phyloP scores from a whole-genome alignment of 768 basidiomycete genomes.

The Suillus clintonianus region DNA sequence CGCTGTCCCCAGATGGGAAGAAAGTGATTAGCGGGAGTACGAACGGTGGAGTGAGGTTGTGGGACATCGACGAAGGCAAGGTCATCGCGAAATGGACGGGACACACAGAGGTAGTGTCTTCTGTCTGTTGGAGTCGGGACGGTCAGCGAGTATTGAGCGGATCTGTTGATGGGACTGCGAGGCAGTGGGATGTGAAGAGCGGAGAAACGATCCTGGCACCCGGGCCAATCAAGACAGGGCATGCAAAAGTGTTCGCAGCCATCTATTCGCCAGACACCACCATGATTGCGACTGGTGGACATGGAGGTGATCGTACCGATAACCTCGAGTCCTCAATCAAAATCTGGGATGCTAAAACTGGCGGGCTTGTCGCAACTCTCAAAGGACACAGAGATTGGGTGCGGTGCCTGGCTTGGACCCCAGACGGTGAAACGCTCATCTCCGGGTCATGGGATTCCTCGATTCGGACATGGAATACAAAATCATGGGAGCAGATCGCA shows the following conservation, averaged over 20 bases:
- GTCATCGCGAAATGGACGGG: background rate
- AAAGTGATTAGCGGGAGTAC: background rate
- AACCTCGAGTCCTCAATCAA: background rate
- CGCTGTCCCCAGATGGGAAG: background rate
- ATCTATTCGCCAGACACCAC: background rate
- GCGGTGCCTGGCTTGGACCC: background rate
- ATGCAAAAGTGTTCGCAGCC: background rate
- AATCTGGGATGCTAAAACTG: background rate
- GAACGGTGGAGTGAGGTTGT: background rate
- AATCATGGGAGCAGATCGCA: too few relatives aligned
- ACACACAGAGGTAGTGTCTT: rapidly evolving
- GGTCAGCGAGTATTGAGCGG: background rate
- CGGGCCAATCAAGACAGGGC: background rate
- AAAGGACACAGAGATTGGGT: background rate
- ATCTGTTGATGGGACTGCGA: background rate
- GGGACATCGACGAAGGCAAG: background rate
- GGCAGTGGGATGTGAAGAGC: background rate
- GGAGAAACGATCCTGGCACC: background rate
- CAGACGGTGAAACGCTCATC: background rate
- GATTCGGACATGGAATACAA: too few relatives aligned
- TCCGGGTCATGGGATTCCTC: background rate
- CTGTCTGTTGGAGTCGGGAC: background rate
- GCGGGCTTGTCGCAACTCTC: background rate
- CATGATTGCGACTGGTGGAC: background rate
- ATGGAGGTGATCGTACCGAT: rapidly evolving